Evolutionary conservation across 2,329 filamentous ascomycete species (phyloP).

Genomic region (Alternaria viburni): DNA sequence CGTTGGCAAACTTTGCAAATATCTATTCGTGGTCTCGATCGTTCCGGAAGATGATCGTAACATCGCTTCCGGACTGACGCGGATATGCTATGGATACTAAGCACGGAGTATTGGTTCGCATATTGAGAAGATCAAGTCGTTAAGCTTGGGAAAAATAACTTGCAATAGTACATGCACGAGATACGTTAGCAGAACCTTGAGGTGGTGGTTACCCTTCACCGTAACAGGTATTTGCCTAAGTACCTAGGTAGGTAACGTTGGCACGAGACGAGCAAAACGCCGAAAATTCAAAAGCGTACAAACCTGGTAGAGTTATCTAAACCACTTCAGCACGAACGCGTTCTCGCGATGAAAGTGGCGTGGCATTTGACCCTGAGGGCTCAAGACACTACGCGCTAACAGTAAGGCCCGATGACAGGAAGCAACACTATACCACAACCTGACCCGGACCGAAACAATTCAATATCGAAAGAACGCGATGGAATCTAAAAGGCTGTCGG

Average conservation of each 20-base stretch:
- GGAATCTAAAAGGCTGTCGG: background rate
- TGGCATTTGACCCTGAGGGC: background rate
- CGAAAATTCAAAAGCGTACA: background rate
- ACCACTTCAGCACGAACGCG: too few relatives aligned
- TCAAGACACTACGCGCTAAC: background rate
- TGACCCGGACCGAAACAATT: background rate
- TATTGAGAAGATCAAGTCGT: background rate
- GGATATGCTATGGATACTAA: background rate
- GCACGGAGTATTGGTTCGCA: background rate
- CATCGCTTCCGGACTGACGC: background rate
- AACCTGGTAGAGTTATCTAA: too few relatives aligned
- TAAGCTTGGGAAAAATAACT: background rate
- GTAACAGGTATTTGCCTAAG: background rate
- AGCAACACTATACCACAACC: background rate
- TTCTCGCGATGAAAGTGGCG: background rate
- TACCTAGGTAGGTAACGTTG: background rate
- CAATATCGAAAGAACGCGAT: background rate
- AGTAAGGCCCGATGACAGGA: background rate
- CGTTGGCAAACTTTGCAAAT: background rate
- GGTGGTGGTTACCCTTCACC: background rate
- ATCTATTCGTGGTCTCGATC: background rate
- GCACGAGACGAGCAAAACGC: background rate
- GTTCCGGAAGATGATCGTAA: background rate
- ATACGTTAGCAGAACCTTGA: background rate
- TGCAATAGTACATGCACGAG: background rate